phyloP scores from a whole-genome alignment of 345 rosid species.

The Gynandropsis gynandra region DNA sequence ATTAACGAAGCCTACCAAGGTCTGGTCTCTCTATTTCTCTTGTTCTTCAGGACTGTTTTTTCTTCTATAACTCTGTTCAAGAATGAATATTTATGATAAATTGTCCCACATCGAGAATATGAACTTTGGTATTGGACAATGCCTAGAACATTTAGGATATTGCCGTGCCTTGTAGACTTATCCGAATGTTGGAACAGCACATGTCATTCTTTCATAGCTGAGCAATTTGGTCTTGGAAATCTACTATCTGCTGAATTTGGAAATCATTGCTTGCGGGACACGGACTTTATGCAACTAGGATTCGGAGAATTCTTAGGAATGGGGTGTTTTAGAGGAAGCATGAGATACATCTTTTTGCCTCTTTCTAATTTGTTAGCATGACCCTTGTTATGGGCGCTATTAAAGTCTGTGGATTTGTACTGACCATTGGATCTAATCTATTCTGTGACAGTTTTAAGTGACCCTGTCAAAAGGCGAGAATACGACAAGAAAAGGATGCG shows the following conservation, averaged over 20 bases:
- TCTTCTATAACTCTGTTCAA: neutral
- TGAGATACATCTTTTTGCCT: neutral
- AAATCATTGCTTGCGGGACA: neutral
- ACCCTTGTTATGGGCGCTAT: too few relatives aligned
- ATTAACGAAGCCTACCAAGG: constrained; percentile 97
- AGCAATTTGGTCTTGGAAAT: too few relatives aligned
- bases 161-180: too few relatives aligned
- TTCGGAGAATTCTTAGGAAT: constrained; percentile 4
- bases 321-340: neutral
- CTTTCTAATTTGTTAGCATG: neutral
- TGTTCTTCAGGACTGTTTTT: neutral
- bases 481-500: constrained; percentile 64
- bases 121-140: too few relatives aligned
- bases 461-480: constrained; percentile 64
- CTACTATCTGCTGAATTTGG: neutral
- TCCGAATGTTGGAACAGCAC: too few relatives aligned
- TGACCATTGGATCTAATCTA: neutral
- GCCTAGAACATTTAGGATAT: too few relatives aligned
- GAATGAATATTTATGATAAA: neutral
- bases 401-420: neutral
- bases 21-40: constrained; percentile 13
- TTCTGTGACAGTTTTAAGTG: constrained; percentile 55
- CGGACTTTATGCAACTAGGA: neutral
- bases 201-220: too few relatives aligned
- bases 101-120: too few relatives aligned